A percentile compares a stretch with the other conserved stretches of the same genome.
Evolutionary conservation across 805 yeast species (phyloP).

Genomic region (Schwanniomyces polymorphus): DNA sequence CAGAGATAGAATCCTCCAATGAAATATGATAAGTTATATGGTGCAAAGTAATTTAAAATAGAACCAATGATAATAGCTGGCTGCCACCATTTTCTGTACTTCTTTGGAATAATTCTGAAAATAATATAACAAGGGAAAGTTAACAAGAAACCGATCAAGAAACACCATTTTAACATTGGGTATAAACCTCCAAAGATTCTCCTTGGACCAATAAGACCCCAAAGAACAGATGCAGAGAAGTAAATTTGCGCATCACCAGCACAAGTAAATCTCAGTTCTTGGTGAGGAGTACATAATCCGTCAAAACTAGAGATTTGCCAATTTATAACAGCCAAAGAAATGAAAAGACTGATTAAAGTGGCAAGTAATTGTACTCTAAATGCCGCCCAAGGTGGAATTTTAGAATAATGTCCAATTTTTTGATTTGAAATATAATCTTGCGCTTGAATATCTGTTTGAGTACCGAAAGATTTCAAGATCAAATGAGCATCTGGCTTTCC

Average conservation of each 20-base stretch:
- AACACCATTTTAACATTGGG: constrained; percentile 32
- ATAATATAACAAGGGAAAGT: constrained; percentile 36
- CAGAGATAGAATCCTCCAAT: constrained; percentile 29
- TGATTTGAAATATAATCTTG: constrained; percentile 53
- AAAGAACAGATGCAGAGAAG: constrained; percentile 56
- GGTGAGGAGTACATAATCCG: constrained; percentile 40
- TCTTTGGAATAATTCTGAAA: constrained; percentile 34
- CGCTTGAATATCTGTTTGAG: constrained; percentile 58
- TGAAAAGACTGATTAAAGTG: constrained; percentile 20
- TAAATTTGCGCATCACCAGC: constrained; percentile 33
- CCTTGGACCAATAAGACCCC: constrained; percentile 64
- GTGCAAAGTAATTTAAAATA: constrained; percentile 37
- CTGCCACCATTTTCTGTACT: constrained; percentile 26
- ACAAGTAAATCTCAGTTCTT: constrained; percentile 44
- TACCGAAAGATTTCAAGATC: constrained; percentile 61
- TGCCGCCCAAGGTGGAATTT: constrained; percentile 58
- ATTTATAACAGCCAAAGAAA: constrained; percentile 25
- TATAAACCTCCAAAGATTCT: constrained; percentile 32
- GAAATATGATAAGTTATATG: constrained; percentile 31
- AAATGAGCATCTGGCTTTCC: constrained; percentile 35
- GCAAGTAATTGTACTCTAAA: constrained; percentile 41
- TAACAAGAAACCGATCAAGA: constrained; percentile 31
- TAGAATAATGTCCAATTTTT: constrained; percentile 64
- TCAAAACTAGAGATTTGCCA: constrained; percentile 31
- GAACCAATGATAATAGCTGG: constrained; percentile 36